These are phyloP conservation scores for Solanum verrucosum DNA, from an alignment of 257 asterid species.

Conservation along the genomic window DNA sequence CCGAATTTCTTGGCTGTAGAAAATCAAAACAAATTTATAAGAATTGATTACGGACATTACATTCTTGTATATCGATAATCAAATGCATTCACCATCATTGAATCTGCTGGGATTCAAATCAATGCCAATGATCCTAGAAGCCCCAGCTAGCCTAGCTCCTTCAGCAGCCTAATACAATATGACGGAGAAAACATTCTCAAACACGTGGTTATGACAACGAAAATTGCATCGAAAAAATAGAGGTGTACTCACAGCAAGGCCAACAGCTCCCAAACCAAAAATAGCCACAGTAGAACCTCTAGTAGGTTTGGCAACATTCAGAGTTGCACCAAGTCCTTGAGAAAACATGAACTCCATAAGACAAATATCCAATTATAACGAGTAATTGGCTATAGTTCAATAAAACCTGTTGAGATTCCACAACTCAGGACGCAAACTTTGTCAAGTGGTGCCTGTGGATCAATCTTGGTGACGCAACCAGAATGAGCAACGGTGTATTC, in stretches of 20 bases:
- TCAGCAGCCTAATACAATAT: constrained; percentile 61
- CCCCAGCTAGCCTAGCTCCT: constrained; percentile 80
- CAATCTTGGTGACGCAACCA: constrained; percentile 70
- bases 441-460: constrained; percentile 66
- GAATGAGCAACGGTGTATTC: constrained; percentile 74
- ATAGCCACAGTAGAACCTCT: constrained; percentile 69
- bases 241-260: constrained; percentile 63
- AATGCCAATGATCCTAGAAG: constrained; percentile 69
- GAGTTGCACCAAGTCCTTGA: constrained; percentile 68
- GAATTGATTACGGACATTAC: no score
- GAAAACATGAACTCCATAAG: not conserved
- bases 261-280: constrained; percentile 84
- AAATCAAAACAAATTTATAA: not conserved
- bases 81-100: constrained; percentile 14
- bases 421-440: constrained; percentile 85
- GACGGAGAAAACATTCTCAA: not conserved
- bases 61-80: not conserved
- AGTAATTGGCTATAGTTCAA: not conserved
- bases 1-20: constrained; percentile 76
- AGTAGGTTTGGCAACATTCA: constrained; percentile 75
- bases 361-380: not conserved
- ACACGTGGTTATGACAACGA: not conserved
- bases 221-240: not conserved
- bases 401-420: constrained; percentile 76
- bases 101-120: constrained; percentile 54